These are phyloP conservation scores for Lathyrus aphaca DNA, from an alignment of 306 rosid genomes.

Conservation along the genomic window DNA sequence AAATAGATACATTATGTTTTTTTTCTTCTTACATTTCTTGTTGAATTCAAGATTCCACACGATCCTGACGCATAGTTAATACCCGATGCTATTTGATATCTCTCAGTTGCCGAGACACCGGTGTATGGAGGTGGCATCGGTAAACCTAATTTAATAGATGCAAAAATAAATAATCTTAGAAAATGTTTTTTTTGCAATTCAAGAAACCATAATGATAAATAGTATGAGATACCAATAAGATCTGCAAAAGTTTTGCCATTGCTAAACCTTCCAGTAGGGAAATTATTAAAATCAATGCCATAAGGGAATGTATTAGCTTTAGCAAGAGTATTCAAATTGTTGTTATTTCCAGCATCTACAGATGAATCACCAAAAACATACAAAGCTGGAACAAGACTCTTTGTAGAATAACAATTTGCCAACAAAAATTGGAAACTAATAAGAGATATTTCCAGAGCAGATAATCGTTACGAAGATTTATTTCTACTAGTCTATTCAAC, in stretches of 20 bases:
- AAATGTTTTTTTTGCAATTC: not conserved
- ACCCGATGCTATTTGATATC: conserved; percentile 9
- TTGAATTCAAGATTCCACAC: conserved; percentile 27
- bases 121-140: conserved; percentile 26
- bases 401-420: not conserved
- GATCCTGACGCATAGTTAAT: conserved; percentile 14
- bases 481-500: too few relatives aligned
- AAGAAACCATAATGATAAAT: not conserved
- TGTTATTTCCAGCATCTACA: conserved; percentile 26
- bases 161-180: not conserved
- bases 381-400: conserved; percentile 17
- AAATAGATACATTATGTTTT: too few relatives aligned
- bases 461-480: too few relatives aligned
- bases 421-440: conserved; percentile 1
- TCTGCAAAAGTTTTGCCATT: conserved; percentile 29
- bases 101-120: not conserved
- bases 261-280: conserved; percentile 4
- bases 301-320: conserved; percentile 9
- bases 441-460: too few relatives aligned
- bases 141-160: conserved; percentile 5
- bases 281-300: conserved; percentile 25
- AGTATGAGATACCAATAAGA: not conserved
- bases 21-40: conserved; percentile 19
- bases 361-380: conserved; percentile 31
- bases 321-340: conserved; percentile 14